Conservation (phyloP, 176 grass and related monocot species). For the Carex scoparia region DNA sequence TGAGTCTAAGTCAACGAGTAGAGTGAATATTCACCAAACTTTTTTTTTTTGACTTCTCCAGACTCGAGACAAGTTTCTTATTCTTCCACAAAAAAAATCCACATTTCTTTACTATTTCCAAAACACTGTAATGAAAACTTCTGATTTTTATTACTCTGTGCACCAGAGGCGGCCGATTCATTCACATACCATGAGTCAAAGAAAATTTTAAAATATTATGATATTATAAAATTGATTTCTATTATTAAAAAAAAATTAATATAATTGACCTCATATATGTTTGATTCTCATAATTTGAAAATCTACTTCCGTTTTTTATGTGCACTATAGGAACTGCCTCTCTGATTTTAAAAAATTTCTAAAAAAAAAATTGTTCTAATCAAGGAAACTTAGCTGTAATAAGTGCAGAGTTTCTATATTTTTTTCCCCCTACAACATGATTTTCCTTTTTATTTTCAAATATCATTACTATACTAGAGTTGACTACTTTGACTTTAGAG, state of each 20-base stretch:
- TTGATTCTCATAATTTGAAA: no score
- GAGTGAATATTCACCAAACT: neutral
- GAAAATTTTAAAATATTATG: no score
- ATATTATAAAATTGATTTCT: no score
- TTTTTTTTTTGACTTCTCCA: constrained; percentile 7
- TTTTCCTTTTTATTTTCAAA: no score
- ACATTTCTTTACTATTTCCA: neutral
- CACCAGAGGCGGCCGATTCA: no score
- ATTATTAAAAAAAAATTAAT: no score
- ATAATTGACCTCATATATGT: no score
- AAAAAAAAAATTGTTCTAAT: neutral
- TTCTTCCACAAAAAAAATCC: no score
- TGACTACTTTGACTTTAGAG: neutral
- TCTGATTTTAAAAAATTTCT: neutral
- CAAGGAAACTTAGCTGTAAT: neutral
- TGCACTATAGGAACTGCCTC: neutral
- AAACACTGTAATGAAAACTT: neutral
- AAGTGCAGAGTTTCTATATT: neutral
- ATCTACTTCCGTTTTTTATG: no score
- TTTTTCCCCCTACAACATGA: neutral
- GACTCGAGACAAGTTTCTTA: neutral
- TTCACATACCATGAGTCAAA: no score
- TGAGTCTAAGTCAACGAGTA: neutral
- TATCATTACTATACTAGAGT: neutral
- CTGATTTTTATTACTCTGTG: no score